These are phyloP conservation scores for Moniliophthora roreri DNA, from an alignment of 1,284 basidiomycete genomes.

Conservation along the genomic window DNA sequence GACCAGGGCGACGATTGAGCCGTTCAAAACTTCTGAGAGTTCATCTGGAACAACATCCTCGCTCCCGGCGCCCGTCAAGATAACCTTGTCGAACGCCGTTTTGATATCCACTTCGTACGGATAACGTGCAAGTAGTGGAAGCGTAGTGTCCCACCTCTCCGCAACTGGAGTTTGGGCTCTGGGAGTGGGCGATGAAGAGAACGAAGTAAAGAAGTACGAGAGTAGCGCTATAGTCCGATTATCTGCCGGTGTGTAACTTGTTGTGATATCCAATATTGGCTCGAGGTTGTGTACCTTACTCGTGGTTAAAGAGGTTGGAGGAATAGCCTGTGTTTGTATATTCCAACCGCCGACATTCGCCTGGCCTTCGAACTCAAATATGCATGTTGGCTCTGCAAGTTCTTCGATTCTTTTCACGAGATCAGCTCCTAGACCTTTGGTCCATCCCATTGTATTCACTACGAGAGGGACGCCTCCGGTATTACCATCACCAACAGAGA, in stretches of 20 bases:
- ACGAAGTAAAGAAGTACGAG: conserved; percentile 73
- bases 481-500: conserved; percentile 32
- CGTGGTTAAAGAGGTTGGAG: not conserved
- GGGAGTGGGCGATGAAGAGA: not conserved
- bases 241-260: conserved; percentile 71
- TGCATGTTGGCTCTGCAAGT: conserved; percentile 60
- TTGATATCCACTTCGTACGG: conserved; percentile 70
- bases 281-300: conserved; percentile 33
- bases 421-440: conserved; percentile 90
- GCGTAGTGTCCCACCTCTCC: conserved; percentile 63
- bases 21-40: conserved; percentile 73
- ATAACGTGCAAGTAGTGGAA: conserved; percentile 64
- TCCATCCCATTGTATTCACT: conserved; percentile 97
- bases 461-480: conserved; percentile 76
- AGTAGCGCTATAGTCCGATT: conserved; percentile 71
- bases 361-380: conserved; percentile 55
- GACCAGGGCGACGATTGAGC: conserved; percentile 78
- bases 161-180: conserved; percentile 22
- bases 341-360: conserved; percentile 22
- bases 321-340: conserved; percentile 4
- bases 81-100: conserved; percentile 56
- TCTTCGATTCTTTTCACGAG: conserved; percentile 72
- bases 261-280: conserved; percentile 30
- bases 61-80: conserved; percentile 61
- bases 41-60: conserved; percentile 76